These are phyloP conservation scores for Pyrenochaeta sp. DNA, from an alignment of 2,329 filamentous ascomycete genomes.

Conservation along the genomic window DNA sequence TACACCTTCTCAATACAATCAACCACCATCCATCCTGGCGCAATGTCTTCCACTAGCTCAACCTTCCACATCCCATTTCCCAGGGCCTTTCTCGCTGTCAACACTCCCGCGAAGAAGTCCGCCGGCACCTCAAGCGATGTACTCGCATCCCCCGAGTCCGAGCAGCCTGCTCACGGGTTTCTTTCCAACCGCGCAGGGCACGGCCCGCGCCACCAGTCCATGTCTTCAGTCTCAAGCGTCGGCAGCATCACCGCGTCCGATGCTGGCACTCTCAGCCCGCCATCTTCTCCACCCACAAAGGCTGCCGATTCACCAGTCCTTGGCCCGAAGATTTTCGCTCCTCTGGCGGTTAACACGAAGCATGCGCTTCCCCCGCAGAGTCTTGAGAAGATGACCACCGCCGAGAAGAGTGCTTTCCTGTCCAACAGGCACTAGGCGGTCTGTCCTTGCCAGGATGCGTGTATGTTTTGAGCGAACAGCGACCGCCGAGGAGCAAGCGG, in stretches of 20 bases:
- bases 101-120: constrained; percentile 39
- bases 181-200: constrained; percentile 42
- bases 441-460: too few species aligned
- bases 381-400: constrained; percentile 29
- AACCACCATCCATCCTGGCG: constrained; percentile 30
- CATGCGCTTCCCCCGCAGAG: constrained; percentile 32
- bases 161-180: constrained; percentile 42
- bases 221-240: constrained; percentile 37
- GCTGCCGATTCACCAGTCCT: constrained; percentile 35
- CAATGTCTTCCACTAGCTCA: constrained; percentile 44
- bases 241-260: constrained; percentile 22
- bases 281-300: constrained; percentile 37
- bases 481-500: constrained; percentile 1
- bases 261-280: constrained; percentile 31
- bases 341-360: constrained; percentile 46
- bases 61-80: constrained; percentile 49
- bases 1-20: background rate
- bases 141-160: constrained; percentile 21
- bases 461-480: too few species aligned
- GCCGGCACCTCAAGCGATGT: background rate
- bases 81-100: constrained; percentile 44
- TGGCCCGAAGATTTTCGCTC: constrained; percentile 37
- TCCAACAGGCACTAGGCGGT: constrained; percentile 44
- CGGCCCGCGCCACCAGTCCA: constrained; percentile 33
- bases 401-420: constrained; percentile 35